Base-by-base conservation (phyloP, 805 yeast genomes). In the Wickerhamomyces queroliae region DNA sequence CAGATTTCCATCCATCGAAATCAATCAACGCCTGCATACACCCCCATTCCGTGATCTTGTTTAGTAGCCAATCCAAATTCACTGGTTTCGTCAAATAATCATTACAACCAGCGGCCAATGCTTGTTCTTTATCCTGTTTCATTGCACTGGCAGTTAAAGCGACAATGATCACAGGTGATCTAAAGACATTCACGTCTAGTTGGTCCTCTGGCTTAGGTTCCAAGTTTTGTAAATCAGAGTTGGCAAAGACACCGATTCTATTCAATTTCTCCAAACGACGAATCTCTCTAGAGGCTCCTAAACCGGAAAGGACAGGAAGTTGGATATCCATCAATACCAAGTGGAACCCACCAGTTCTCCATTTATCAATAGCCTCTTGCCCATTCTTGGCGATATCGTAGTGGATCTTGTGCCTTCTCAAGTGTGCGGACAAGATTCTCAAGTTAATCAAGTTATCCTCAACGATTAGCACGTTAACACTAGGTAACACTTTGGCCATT, bases 1-100 rank as follows among this genome's bases (percentile, higher is more conserved):
- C 69, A 28, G 67, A 66, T 49, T 75, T 78, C 95, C 97, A 93
- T 28, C 95, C 91, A 58, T 93, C 96, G 60, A 84, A 91, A 62
- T 91, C 95, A 58, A 91, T 90, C 36, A 91, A 66, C 1, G 97
- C 97, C 63, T 91, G 99, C 98, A 91, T 91, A 61, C 98, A 91
- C 1, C 99, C 98, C 98, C 98, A 93, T 61, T 91, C 97, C 1
- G 89, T 83, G 38, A 93, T 85, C 62, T 93, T 93, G 55, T 86
- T 87, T 53, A 89, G 86, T 35, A 93, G 68, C 99, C 99, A 93
- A 36, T 79, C 86, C 49, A 91, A 68, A 51, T 89, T 91, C 8
- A 93, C 98, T 0, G 99, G 99, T 50, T 93, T 93, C 9, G 97
- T 93, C 49, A 93, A 64, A 64, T 83, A 93, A 61, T 93, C 99